A percentile compares a stretch with the other conserved stretches of the same genome.
These are phyloP conservation scores for Penicillium simplicissimum DNA, from an alignment of 495 filamentous ascomycete genomes.

Conservation along the genomic window DNA sequence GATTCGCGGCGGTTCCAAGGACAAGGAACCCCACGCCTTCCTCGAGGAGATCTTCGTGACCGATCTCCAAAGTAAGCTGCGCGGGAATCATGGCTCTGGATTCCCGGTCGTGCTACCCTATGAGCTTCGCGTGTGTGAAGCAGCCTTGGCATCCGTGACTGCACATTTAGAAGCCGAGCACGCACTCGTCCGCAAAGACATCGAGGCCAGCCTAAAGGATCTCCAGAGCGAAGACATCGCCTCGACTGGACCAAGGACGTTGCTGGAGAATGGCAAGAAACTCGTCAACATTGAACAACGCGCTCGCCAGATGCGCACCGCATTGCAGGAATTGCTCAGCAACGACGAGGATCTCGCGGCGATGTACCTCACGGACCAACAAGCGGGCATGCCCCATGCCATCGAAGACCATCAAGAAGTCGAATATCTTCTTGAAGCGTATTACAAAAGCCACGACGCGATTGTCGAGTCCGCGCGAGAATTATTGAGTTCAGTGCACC, in stretches of 20 bases:
- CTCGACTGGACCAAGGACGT: slow-evolving; percentile 17
- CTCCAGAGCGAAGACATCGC: slow-evolving; percentile 25
- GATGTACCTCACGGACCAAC: slow-evolving; percentile 46
- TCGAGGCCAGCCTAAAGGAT: slow-evolving; percentile 21
- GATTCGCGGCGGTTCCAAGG: slow-evolving; percentile 21
- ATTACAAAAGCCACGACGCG: slow-evolving; percentile 33
- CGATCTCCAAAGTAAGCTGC: slow-evolving; percentile 59
- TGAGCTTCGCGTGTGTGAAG: slow-evolving; percentile 76
- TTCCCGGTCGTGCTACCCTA: slow-evolving; percentile 60
- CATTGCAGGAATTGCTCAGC: slow-evolving; percentile 30
- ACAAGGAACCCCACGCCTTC: slow-evolving; percentile 8
- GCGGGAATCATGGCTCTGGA: slow-evolving; percentile 47
- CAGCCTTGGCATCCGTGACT: slow-evolving; percentile 68
- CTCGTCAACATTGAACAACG: slow-evolving; percentile 32
- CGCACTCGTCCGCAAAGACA: slow-evolving; percentile 20
- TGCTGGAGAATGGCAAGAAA: slow-evolving; percentile 26
- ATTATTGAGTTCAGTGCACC: slow-evolving; percentile 27
- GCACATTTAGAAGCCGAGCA: slow-evolving; percentile 35
- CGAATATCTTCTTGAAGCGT: slow-evolving; percentile 39
- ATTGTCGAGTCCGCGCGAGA: slow-evolving; percentile 29
- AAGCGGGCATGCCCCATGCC: slow-evolving; percentile 29
- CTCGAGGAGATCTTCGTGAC: slow-evolving; percentile 29
- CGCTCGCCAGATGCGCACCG: slow-evolving; percentile 30
- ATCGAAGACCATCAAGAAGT: slow-evolving; percentile 36
- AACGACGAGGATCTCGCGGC: slow-evolving; percentile 41